Base-by-base conservation (phyloP, 495 filamentous ascomycete species). In the Penicillium daleae region DNA sequence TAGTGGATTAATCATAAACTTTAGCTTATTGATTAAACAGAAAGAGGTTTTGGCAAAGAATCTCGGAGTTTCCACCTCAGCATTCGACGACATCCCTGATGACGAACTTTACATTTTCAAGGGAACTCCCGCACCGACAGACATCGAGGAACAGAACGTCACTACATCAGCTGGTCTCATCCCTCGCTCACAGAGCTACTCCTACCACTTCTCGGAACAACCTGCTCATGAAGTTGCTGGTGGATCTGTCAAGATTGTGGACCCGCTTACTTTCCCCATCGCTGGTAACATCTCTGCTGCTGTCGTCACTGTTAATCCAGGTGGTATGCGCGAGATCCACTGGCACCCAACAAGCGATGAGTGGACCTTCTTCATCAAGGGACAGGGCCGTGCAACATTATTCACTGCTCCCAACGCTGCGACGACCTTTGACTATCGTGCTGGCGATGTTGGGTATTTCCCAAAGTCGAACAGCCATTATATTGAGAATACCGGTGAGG, bases 261-360 rank as follows among this genome's bases (percentile, higher is more conserved):
- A 91, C 62, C 85, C 87, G 0, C 62, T 72, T 0, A 85, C 79
- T 6, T 91, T 91, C 78, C 89, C 89, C 4, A 75, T 89, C 10
- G 81, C 84, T 3, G 61, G 57, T 29, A 83, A 80, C 64, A 87
- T 90, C 74, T 83, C 85, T 1, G 84, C 85, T 0, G 88, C 88
- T 0, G 67, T 89, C 0, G 86, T 90, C 0, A 87, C 84, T 1
- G 82, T 93, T 19, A 78, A 86, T 42, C 89, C 90, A 0, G 89
- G 89, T 42, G 88, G 86, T 0, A 84, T 93, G 83, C 84, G 90
- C 3, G 90, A 93, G 70, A 84, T 93, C 44, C 90, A 93, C 74
- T 93, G 90, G 90, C 90, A 92, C 64, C 87, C 88, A 0, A 83
- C 80, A 9, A 85, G 84, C 24, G 90, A 92, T 71, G 90, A 92